Base-by-base conservation (phyloP, 2,329 filamentous ascomycete genomes). In the Cryphonectria carpinicola region DNA sequence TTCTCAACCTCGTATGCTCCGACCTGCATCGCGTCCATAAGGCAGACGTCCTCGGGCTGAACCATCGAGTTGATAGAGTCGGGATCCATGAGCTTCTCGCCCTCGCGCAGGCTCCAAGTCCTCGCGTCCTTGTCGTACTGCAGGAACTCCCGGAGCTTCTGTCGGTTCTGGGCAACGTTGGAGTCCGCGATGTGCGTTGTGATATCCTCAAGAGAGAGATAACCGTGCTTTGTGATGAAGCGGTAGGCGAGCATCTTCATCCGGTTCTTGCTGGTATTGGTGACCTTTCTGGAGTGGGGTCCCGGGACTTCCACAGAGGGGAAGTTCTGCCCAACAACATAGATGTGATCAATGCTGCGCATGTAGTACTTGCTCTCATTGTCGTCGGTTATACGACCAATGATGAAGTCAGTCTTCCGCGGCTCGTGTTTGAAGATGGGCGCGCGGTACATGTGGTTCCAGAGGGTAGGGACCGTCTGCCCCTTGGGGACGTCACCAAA, bases 131-230 rank as follows among this genome's bases (percentile, higher is more conserved):
- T 95, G 77, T 96, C 92, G 78, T 98, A 98, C 65, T 90, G 87
- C 75, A 99, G 90, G 79, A 99, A 98, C 76, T 99, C 96, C 77
- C 98, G 96, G 82, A 99, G 91, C 81, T 98, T 98, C 77, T 97
- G 95, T 46, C 96, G 89, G 76, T 98, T 98, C 78, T 98, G 95
- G 69, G 96, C 94, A 78, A 98, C 95, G 28, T 93, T 96, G 7
- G 94, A 96, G 54, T 96, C 95, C 10, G 94, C 93, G 73, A 98
- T 93, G 79, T 99, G 96, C 61, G 90, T 92, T 3, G 95, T 98
- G 52, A 99, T 92, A 76, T 95, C 93, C n/a, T 89, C 89, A 22
- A 97, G 88, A 32, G 90, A 90, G 35, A 94, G 87, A 37, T 91
- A 88, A 25, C 89, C 85, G 76, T 91, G 94, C 76, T 93, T 93